phyloP scores from a whole-genome alignment of 441 rosid species.

The Croton laevigatus region DNA sequence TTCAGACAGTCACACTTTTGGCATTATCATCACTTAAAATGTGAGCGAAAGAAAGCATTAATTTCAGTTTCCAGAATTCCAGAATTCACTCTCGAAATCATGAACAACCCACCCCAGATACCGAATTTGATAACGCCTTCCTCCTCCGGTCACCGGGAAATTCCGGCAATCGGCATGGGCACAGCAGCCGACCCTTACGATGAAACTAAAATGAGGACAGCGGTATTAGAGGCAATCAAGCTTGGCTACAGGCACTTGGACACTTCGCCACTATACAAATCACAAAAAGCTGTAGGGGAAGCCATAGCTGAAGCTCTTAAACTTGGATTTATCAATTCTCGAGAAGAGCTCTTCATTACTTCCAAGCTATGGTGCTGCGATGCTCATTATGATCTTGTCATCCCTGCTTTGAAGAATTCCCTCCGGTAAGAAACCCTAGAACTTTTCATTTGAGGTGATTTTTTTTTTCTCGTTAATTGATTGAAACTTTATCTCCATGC shows the following conservation, averaged over 20 bases:
- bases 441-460: neutral
- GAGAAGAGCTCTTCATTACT: slow-evolving; percentile 36
- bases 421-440: slow-evolving; percentile 18
- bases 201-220: slow-evolving; percentile 13
- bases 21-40: no score
- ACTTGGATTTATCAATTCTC: slow-evolving; percentile 21
- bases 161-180: slow-evolving; percentile 38
- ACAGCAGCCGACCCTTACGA: slow-evolving; percentile 18
- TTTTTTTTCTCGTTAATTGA: neutral
- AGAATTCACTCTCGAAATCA: neutral
- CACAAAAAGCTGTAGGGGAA: slow-evolving; percentile 37
- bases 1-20: no score
- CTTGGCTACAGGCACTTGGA: slow-evolving; percentile 42
- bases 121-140: slow-evolving; percentile 21
- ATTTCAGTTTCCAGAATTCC: neutral
- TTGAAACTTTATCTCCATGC: neutral
- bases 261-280: slow-evolving; percentile 25
- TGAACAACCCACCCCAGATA: neutral
- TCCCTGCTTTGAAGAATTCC: slow-evolving; percentile 27
- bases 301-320: slow-evolving; percentile 34
- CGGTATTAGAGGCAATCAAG: slow-evolving; percentile 32
- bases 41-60: no score
- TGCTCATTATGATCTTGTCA: slow-evolving; percentile 29
- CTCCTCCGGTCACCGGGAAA: slow-evolving; percentile 15
- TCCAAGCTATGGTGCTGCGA: slow-evolving; percentile 32